Conservation (phyloP, 441 rosid species). For the Arabidopsis lyrata region DNA sequence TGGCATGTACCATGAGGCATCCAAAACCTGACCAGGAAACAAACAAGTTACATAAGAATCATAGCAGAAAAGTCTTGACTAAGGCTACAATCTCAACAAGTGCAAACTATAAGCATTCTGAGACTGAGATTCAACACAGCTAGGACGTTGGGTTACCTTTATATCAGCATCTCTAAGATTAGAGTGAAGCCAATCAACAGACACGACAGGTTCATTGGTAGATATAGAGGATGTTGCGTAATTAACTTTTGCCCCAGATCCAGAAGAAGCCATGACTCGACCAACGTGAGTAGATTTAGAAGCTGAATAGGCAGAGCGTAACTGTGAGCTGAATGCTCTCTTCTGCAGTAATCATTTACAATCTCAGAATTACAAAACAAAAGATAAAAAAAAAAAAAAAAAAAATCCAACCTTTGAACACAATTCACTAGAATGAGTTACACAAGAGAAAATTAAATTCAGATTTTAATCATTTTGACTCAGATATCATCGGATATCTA, state of each 20-base stretch:
- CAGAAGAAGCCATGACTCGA: slow-evolving; percentile 64
- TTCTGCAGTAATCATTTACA: slow-evolving; percentile 48
- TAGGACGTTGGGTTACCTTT: slow-evolving; percentile 62
- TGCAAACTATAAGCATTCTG: not conserved
- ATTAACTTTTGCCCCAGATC: slow-evolving; percentile 46
- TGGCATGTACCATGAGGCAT: slow-evolving; percentile 99
- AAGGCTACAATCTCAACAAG: slow-evolving; percentile 23
- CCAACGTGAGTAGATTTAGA: slow-evolving; percentile 45
- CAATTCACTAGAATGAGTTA: not conserved
- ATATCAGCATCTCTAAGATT: slow-evolving; percentile 71
- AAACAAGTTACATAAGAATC: slow-evolving; percentile 20
- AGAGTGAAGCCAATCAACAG: slow-evolving; percentile 92
- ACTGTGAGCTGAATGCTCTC: slow-evolving; percentile 47
- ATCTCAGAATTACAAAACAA: not conserved
- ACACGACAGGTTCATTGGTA: slow-evolving; percentile 73
- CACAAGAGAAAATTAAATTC: not conserved
- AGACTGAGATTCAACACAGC: too few relatives aligned
- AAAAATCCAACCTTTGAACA: not conserved
- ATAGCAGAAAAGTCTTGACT: slow-evolving; percentile 1
- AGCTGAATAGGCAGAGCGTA: slow-evolving; percentile 35
- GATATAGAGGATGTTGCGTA: slow-evolving; percentile 58
- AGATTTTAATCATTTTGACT: not conserved
- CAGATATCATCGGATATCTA: not conserved
- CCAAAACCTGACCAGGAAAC: slow-evolving; percentile 66
- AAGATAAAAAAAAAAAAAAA: not conserved